Percentiles rank a stretch among this genome's conserved stretches.
Conservation (phyloP, 495 filamentous ascomycete genomes). For the Aspergillus affinis region DNA sequence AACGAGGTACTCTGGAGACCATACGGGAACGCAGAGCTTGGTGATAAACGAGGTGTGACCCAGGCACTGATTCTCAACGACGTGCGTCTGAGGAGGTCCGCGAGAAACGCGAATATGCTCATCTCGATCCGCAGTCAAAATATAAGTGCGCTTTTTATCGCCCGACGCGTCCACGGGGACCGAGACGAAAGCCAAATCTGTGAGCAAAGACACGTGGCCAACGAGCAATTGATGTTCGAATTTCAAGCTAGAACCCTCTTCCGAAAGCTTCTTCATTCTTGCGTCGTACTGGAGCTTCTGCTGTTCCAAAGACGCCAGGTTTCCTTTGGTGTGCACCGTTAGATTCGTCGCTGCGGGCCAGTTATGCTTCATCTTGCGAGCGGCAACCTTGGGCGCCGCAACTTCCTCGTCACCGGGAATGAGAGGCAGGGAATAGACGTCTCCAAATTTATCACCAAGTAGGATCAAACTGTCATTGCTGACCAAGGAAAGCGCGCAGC, state of each 20-base stretch:
- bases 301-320: constrained; percentile 70
- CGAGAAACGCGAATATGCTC: constrained; percentile 95
- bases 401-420: constrained; percentile 45
- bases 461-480: constrained; percentile 68
- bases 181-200: constrained; percentile 60
- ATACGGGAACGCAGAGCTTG: constrained; percentile 63
- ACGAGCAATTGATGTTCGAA: constrained; percentile 77
- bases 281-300: constrained; percentile 57
- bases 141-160: constrained; percentile 55
- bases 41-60: constrained; percentile 83
- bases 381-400: constrained; percentile 16
- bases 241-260: constrained; percentile 43
- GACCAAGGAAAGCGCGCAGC: constrained; percentile 69
- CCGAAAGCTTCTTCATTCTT: constrained; percentile 32
- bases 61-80: constrained; percentile 87
- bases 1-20: constrained; percentile 59
- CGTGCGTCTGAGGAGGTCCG: constrained; percentile 74
- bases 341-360: constrained; percentile 63
- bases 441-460: constrained; percentile 90
- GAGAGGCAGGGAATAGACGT: constrained; percentile 88
- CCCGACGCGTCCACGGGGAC: constrained; percentile 26
- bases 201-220: constrained; percentile 93
- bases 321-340: constrained; percentile 83
- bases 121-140: constrained; percentile 89
- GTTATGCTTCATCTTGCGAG: constrained; percentile 34